Evolutionary conservation across 2,329 filamentous ascomycete species (phyloP).

Genomic region (Clonostachys rosea): DNA sequence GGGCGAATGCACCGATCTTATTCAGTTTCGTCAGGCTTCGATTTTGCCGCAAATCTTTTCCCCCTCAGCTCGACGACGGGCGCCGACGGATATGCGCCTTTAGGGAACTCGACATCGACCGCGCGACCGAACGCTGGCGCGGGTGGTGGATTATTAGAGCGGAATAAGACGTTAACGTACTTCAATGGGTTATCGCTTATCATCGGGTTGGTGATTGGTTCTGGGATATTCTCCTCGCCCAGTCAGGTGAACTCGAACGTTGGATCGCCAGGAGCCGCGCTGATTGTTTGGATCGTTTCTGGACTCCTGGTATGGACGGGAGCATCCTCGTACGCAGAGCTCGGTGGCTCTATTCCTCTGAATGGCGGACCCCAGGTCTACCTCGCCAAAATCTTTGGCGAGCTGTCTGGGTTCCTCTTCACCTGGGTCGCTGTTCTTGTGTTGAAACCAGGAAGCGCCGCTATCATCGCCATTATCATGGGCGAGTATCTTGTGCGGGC

Average conservation of each 20-base stretch:
- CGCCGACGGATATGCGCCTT: slow-evolving; percentile 71
- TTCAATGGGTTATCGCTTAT: slow-evolving; percentile 89
- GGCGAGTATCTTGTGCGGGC: slow-evolving; percentile 94
- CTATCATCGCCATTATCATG: slow-evolving; percentile 96
- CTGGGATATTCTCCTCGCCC: slow-evolving; percentile 92
- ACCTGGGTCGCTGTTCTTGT: slow-evolving; percentile 95
- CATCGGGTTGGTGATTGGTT: slow-evolving; percentile 90
- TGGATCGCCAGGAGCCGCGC: slow-evolving; percentile 82
- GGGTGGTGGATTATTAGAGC: slow-evolving; percentile 80
- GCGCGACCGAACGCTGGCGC: slow-evolving; percentile 42
- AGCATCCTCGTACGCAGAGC: slow-evolving; percentile 88
- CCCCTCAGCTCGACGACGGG: slow-evolving; percentile 79
- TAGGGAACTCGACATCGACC: slow-evolving; percentile 68
- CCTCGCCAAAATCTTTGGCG: slow-evolving; percentile 92
- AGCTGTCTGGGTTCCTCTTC: slow-evolving; percentile 88
- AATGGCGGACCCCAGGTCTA: slow-evolving; percentile 96
- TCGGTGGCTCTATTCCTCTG: slow-evolving; percentile 90
- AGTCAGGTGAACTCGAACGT: slow-evolving; percentile 89
- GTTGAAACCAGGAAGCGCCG: slow-evolving; percentile 86
- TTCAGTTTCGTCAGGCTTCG: slow-evolving; percentile 89
- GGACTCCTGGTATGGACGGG: slow-evolving; percentile 96
- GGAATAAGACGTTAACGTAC: slow-evolving; percentile 93
- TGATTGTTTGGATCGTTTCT: slow-evolving; percentile 89
- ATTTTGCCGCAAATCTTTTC: slow-evolving; percentile 91
- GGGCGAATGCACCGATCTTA: slow-evolving; percentile 61